Evolutionary conservation across 164 flowering plant genomes (phyloP).

Genomic region (Cinnamomum micranthum): DNA sequence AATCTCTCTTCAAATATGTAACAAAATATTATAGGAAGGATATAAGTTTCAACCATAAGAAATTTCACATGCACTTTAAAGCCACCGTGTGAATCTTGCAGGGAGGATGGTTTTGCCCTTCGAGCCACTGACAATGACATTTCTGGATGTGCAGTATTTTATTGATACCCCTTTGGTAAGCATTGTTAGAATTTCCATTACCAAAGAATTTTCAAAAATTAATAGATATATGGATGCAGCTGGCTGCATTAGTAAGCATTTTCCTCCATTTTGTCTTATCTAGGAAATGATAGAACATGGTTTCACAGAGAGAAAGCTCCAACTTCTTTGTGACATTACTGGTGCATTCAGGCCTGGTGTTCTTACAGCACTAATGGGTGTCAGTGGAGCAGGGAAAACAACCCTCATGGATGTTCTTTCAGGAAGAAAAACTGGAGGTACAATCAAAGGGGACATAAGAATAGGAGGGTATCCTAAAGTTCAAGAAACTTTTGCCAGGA

Average conservation of each 20-base stretch:
- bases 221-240: not conserved
- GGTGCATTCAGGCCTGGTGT: slow-evolving; percentile 75
- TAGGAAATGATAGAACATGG: slow-evolving; percentile 71
- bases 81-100: slow-evolving; percentile 18
- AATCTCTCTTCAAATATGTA: not conserved
- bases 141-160: slow-evolving; percentile 58
- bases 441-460: slow-evolving; percentile 60
- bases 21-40: not conserved
- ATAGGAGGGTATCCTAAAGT: slow-evolving; percentile 72
- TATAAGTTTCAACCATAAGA: too few relatives aligned
- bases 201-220: not conserved
- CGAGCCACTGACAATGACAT: slow-evolving; percentile 49
- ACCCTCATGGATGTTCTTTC: slow-evolving; percentile 81
- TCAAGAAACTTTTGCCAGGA: slow-evolving; percentile 77
- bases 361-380: slow-evolving; percentile 84
- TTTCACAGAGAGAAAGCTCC: slow-evolving; percentile 46
- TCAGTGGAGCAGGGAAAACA: slow-evolving; percentile 87
- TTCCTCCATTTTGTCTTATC: not conserved
- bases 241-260: not conserved
- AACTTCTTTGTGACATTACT: slow-evolving; percentile 58
- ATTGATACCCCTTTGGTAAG: slow-evolving; percentile 61
- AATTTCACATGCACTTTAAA: not conserved
- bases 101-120: slow-evolving; percentile 59
- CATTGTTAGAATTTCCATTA: not conserved
- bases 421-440: slow-evolving; percentile 81